Evolutionary conservation across 805 yeast species (phyloP).

Genomic region (Debaryomyces castellii): DNA sequence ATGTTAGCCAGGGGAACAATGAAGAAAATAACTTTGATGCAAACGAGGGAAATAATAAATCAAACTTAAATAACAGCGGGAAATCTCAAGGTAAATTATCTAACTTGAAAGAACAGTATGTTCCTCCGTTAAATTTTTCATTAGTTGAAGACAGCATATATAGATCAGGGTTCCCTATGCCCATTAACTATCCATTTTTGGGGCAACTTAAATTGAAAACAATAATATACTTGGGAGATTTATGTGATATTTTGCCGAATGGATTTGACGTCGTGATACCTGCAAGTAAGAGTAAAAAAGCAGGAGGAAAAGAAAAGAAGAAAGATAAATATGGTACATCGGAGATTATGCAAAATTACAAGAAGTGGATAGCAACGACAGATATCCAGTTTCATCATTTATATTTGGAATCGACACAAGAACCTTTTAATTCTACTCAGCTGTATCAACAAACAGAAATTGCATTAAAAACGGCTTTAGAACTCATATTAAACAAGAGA

Average conservation of each 20-base stretch:
- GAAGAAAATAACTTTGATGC: neutral
- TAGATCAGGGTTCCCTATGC: slow-evolving; percentile 92
- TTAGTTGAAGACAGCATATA: slow-evolving; percentile 85
- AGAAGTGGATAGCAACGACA: slow-evolving; percentile 60
- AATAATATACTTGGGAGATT: slow-evolving; percentile 78
- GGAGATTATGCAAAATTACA: slow-evolving; percentile 54
- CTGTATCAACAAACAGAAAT: slow-evolving; percentile 33
- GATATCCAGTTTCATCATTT: slow-evolving; percentile 58
- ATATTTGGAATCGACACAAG: slow-evolving; percentile 70
- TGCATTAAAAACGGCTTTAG: slow-evolving; percentile 56
- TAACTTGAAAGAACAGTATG: slow-evolving; percentile 30
- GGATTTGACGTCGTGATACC: slow-evolving; percentile 29
- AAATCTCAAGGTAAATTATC: neutral
- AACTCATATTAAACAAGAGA: slow-evolving; percentile 55
- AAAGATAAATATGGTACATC: slow-evolving; percentile 52
- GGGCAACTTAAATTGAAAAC: slow-evolving; percentile 69
- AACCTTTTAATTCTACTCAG: slow-evolving; percentile 65
- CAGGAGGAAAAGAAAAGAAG: slow-evolving; percentile 15
- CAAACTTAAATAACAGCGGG: neutral
- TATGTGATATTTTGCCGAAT: slow-evolving; percentile 7
- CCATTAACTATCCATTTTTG: slow-evolving; percentile 78
- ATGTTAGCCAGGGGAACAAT: too few relatives aligned
- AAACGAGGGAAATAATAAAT: neutral
- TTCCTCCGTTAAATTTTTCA: slow-evolving; percentile 91
- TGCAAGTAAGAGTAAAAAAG: slow-evolving; percentile 15